Evolutionary conservation across 257 asterid genomes (phyloP).

Genomic region (Fraxinus anomala): DNA sequence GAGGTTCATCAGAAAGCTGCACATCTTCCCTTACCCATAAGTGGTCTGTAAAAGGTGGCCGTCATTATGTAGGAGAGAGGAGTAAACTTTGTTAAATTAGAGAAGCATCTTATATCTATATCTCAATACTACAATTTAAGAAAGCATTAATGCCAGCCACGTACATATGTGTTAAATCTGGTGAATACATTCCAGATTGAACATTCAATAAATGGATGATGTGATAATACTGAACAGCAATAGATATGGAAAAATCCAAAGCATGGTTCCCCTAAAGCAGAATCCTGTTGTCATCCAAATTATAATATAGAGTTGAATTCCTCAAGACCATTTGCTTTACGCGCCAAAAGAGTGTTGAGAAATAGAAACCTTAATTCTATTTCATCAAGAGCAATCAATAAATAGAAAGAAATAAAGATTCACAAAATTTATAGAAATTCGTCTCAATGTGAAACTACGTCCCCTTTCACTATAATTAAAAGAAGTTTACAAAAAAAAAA

Average conservation of each 20-base stretch:
- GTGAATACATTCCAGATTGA: too few relatives aligned
- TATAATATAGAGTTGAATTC: not conserved
- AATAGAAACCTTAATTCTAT: too few relatives aligned
- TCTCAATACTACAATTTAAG: not conserved
- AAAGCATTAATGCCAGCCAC: not conserved
- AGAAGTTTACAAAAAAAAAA: too few relatives aligned
- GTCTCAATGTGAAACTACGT: too few relatives aligned
- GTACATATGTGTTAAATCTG: not conserved
- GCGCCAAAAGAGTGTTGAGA: not conserved
- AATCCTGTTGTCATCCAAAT: not conserved
- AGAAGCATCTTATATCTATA: not conserved
- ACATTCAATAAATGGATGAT: too few relatives aligned
- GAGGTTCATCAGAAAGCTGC: constrained; percentile 24
- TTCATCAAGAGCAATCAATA: too few relatives aligned
- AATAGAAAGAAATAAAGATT: too few relatives aligned
- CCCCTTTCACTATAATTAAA: too few relatives aligned
- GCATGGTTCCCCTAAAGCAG: not conserved
- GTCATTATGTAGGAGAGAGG: not conserved
- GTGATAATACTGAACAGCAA: not conserved
- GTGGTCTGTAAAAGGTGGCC: constrained; percentile 46
- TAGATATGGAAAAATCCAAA: not conserved
- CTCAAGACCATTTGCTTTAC: not conserved
- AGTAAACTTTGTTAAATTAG: not conserved
- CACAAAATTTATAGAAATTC: too few relatives aligned
- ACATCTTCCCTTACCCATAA: constrained; percentile 49